Percentiles rank a stretch among this genome's conserved stretches.
These are phyloP conservation scores for Tylopilus felleus DNA, from an alignment of 768 basidiomycete genomes.

Conservation along the genomic window DNA sequence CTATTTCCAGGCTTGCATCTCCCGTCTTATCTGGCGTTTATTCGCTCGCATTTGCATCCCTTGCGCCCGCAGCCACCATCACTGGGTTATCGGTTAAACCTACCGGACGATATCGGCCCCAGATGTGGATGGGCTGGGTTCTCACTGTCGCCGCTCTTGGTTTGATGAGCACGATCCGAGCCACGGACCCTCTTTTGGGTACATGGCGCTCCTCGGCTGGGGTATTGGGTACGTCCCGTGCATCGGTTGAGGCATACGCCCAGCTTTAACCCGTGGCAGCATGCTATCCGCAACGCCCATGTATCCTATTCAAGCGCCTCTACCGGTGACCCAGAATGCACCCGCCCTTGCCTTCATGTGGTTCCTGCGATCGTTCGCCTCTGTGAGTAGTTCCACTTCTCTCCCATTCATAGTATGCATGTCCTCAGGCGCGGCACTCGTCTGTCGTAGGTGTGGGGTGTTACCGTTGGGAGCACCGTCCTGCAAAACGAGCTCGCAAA, in stretches of 20 bases:
- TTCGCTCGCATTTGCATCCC: slow-evolving; percentile 21
- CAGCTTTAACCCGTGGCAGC: not conserved
- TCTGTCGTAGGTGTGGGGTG: slow-evolving; percentile 43
- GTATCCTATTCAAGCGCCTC: slow-evolving; percentile 48
- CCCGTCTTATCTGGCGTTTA: slow-evolving; percentile 32
- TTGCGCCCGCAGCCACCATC: slow-evolving; percentile 30
- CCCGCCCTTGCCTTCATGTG: slow-evolving; percentile 43
- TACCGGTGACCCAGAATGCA: slow-evolving; percentile 39
- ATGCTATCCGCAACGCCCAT: slow-evolving; percentile 20
- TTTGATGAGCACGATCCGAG: slow-evolving; percentile 30
- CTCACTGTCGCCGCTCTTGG: slow-evolving; percentile 34
- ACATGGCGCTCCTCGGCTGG: not conserved
- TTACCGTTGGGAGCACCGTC: slow-evolving; percentile 45
- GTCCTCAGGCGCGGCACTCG: not conserved
- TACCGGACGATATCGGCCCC: slow-evolving; percentile 32
- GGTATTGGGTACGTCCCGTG: slow-evolving; percentile 7
- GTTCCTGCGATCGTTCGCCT: slow-evolving; percentile 36
- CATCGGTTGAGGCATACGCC: not conserved
- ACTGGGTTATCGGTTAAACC: slow-evolving; percentile 30
- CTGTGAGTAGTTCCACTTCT: slow-evolving; percentile 21
- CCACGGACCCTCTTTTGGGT: slow-evolving; percentile 26
- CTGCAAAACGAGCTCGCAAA: slow-evolving; percentile 47
- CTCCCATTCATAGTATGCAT: not conserved
- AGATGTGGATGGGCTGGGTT: slow-evolving; percentile 33
- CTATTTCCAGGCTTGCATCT: slow-evolving; percentile 42